Conservation (phyloP, 2,329 filamentous ascomycete genomes). For the Ascochyta rabiei region DNA sequence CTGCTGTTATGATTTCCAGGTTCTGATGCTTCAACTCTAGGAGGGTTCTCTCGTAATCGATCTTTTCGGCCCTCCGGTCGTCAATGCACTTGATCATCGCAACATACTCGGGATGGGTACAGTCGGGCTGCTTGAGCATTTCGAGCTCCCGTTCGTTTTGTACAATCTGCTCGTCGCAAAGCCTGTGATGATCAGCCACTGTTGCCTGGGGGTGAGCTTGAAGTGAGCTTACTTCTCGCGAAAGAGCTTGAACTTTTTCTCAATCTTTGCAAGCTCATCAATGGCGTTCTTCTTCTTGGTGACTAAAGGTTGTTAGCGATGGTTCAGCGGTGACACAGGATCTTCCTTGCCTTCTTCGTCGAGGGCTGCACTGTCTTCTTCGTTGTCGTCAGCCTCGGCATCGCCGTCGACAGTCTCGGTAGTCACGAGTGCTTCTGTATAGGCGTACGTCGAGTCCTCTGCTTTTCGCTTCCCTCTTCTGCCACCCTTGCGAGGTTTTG, state of each 20-base stretch:
- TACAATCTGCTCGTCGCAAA: constrained; percentile 87
- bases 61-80: constrained; percentile 78
- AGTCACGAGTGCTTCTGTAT: constrained; percentile 56
- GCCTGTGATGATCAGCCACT: constrained; percentile 56
- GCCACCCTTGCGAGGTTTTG: constrained; percentile 46
- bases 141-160: constrained; percentile 74
- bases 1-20: constrained; percentile 72
- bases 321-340: not conserved
- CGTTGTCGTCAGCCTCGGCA: constrained; percentile 56
- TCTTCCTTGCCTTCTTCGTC: constrained; percentile 47
- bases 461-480: constrained; percentile 60
- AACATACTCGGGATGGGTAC: constrained; percentile 86
- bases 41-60: constrained; percentile 75
- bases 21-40: constrained; percentile 75
- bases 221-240: constrained; percentile 68
- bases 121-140: constrained; percentile 62
- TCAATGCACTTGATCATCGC: constrained; percentile 89
- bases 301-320: constrained; percentile 55
- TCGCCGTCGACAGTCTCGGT: constrained; percentile 68
- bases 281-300: constrained; percentile 80
- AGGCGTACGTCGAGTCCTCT: constrained; percentile 39
- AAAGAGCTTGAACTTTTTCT: constrained; percentile 86
- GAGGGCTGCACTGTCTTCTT: constrained; percentile 43
- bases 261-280: constrained; percentile 78
- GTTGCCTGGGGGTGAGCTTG: constrained; percentile 3